These are phyloP conservation scores for Podaxis carcinomalis DNA, from an alignment of 768 basidiomycete genomes.

Conservation along the genomic window DNA sequence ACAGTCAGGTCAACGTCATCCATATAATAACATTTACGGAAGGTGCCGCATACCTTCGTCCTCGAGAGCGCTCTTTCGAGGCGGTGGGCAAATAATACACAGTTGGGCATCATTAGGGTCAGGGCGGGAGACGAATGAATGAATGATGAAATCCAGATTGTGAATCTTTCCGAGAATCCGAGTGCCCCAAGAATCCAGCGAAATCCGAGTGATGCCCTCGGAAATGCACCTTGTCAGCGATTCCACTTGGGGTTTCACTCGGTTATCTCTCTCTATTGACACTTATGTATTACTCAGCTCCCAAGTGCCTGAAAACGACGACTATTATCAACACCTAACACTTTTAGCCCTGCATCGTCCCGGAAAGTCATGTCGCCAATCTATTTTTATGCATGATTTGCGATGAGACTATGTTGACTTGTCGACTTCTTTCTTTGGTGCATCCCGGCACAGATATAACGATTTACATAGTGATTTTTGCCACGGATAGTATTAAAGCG, in stretches of 20 bases:
- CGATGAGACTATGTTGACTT: not conserved
- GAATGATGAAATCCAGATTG: not conserved
- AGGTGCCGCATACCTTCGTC: not conserved
- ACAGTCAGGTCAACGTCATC: not conserved
- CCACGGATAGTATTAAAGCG: not conserved
- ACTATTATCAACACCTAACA: not conserved
- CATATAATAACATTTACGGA: not conserved
- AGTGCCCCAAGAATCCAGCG: not conserved
- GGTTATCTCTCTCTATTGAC: not conserved
- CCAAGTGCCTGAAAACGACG: not conserved
- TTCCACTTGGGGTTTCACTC: slow-evolving; percentile 1
- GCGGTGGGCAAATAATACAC: not conserved
- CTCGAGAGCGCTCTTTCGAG: not conserved
- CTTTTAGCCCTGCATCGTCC: not conserved
- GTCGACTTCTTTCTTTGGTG: not conserved
- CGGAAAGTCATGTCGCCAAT: not conserved
- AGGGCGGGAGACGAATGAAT: not conserved
- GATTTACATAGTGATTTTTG: not conserved
- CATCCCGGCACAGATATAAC: not conserved
- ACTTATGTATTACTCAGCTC: not conserved
- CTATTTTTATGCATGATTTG: not conserved
- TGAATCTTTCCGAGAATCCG: slow-evolving; percentile 6
- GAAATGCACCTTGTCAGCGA: slow-evolving; percentile 7
- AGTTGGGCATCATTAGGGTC: not conserved
- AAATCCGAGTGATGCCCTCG: slow-evolving; percentile 8